Conservation (phyloP, 1,284 basidiomycete genomes). For the Malassezia psittaci region DNA sequence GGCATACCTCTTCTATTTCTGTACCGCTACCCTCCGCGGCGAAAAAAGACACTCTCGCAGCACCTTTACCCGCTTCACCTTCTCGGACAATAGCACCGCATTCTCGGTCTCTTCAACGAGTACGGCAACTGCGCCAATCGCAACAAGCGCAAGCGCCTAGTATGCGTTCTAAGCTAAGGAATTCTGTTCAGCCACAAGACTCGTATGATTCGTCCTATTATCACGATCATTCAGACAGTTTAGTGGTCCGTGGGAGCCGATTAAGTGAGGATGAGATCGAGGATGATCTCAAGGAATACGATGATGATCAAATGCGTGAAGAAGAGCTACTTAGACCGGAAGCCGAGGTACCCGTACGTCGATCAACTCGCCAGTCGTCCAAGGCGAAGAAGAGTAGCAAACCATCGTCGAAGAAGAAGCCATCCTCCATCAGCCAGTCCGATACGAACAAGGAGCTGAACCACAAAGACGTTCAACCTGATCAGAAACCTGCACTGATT, state of each 20-base stretch:
- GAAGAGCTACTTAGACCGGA: not conserved
- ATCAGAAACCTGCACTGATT: not conserved
- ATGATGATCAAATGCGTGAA: not conserved
- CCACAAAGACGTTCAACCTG: not conserved
- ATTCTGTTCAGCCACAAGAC: conserved; percentile 1
- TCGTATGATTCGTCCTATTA: not conserved
- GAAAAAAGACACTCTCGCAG: not conserved
- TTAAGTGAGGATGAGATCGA: conserved; percentile 2
- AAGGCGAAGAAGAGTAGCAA: not conserved
- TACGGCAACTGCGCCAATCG: conserved; percentile 7
- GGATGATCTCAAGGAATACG: not conserved
- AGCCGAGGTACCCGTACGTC: conserved; percentile 7
- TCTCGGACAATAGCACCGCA: conserved; percentile 28
- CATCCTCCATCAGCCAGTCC: not conserved
- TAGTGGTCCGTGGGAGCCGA: too few species aligned
- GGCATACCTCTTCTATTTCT: conserved; percentile 12
- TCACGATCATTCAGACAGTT: not conserved
- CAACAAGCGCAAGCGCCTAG: not conserved
- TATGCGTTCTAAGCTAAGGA: conserved; percentile 17
- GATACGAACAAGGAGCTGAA: not conserved
- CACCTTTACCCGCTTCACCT: not conserved
- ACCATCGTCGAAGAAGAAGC: not conserved
- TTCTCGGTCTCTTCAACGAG: conserved; percentile 18
- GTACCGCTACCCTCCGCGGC: conserved; percentile 16
- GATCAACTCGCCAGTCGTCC: not conserved